Base-by-base conservation (phyloP, 192 early-diverging fungal species). In the Coemansia sp. region DNA sequence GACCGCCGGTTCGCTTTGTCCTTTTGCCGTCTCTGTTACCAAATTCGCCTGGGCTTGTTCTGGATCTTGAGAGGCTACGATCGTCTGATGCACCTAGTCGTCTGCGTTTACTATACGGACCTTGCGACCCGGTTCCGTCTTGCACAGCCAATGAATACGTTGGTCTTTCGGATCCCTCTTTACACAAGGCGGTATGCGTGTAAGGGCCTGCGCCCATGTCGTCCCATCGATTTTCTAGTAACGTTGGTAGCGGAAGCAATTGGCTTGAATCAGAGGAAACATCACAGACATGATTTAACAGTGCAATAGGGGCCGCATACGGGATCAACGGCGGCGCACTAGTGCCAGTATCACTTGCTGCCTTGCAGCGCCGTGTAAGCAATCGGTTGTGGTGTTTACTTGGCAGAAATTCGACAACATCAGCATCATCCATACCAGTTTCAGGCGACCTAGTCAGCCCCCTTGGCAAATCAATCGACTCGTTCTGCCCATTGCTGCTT, bases 341-440 rank as follows among this genome's bases (percentile, higher is more conserved):
- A 26, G 51, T 15, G 14, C 24, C 51, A 4, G 6, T 26, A 6
- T 53, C 51, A 53, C 24, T 53, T 26, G 51, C 51, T 21, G 51
- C 24, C 10, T 53, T 53, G 51, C 24, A 53, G 8, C 51, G 51
- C 10, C 14, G 51, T 26, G 23, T 53, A 53, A 53, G 51, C 51
- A 53, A 53, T 53, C 51, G 51, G 14, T 14, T 26, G 51, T 7
- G 23, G 20, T 26, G 11, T 11, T 21, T 53, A 53, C 24, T 26
- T 26, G 51, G 24, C 23, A 53, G 10, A 2, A 59, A 10, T 14
- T 38, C 18, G 20, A 38, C 16, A 38, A 57, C 64, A 3, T 66
- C 67, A 38, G 61, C 64, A 3, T 69, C 67, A 3, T 55, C 44
- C 21, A 33, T 15, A 45, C 66, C 67, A n/a, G 49, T 20, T 5